Evolutionary conservation across 148 eudicot genomes (phyloP).

Genomic region (Spergularia marina): DNA sequence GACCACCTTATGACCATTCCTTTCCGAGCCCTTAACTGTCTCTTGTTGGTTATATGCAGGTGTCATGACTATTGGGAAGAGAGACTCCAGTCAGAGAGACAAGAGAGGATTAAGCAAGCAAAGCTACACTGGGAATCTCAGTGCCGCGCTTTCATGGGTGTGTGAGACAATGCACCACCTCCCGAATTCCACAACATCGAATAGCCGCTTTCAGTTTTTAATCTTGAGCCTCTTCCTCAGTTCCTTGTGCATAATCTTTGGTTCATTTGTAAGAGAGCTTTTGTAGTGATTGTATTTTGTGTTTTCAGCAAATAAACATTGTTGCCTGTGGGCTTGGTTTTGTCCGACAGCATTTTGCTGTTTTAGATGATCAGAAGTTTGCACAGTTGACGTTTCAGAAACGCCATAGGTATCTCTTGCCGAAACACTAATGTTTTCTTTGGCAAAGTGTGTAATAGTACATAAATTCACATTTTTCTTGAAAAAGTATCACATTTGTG

Average conservation of each 20-base stretch:
- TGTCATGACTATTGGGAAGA: conserved; percentile 93
- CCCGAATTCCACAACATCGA: neutral
- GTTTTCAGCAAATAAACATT: neutral
- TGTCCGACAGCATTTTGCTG: no score
- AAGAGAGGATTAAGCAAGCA: conserved; percentile 65
- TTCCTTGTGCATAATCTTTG: neutral
- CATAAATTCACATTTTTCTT: no score
- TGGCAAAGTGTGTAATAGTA: no score
- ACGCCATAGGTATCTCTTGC: no score
- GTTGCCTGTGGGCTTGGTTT: no score
- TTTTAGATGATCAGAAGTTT: no score
- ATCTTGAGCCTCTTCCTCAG: neutral
- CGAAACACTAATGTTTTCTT: no score
- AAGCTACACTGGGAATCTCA: conserved; percentile 90
- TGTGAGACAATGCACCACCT: conserved; percentile 26
- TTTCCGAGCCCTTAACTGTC: neutral
- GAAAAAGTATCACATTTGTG: no score
- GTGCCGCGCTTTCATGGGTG: conserved; percentile 63
- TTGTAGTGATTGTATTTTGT: conserved; percentile 10
- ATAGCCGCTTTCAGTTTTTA: neutral
- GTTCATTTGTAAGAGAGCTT: neutral
- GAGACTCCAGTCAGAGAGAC: conserved; percentile 66
- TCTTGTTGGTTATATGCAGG: conserved; percentile 30
- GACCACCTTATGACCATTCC: no score
- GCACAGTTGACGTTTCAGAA: no score